Evolutionary conservation across 805 yeast species (phyloP), one percentile per base, ranked within the genome.

Genomic region (Saccharomycopsis javanensis): DNA sequence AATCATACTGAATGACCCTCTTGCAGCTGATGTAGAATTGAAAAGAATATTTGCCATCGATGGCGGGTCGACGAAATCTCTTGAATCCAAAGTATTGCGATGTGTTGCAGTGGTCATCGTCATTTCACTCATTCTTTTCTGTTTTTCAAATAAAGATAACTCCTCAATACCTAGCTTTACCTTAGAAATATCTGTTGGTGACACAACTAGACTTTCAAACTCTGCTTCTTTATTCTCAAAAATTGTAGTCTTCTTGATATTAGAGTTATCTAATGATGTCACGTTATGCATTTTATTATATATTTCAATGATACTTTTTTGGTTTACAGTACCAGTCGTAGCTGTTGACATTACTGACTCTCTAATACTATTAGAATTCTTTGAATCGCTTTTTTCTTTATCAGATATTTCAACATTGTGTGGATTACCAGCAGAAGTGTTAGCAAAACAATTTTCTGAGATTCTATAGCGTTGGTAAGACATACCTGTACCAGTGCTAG

Each of bases 231-330:
- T 42, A 42, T 42, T 20, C 23, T 42, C 48, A 8, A 42, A 42
- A 7, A 42, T 42, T 16, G 48, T 42, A 3, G 48, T 42, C 5
- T 23, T 20, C 13, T 42, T 42, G 48, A 42, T 42, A 20, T 42
- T 42, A 8, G 48, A 8, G 13, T 42, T 42, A 42, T 42, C 23
- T 7, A n/a, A n/a, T 6, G 62, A 61, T n/a, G 52, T 58, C 13
- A 50, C 23, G 25, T 60, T 15, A 18, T 55, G 58, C 30, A 51
- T 53, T 25, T 60, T 57, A 25, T 60, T 53, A 34, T 60, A 60
- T 18, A 60, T 60, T 16, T 60, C 62, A 25, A 60, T 57, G 34
- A 60, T 60, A 42, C 62, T 60, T 30, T 55, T 52, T 4, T 50
- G 57, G 5, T 31, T 20, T 5, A 38, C 35, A 25, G 38, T 50